Percentiles rank a stretch among this genome's conserved stretches.
Evolutionary conservation across 1,284 basidiomycete species (phyloP).

Genomic region (Ganoderma leucocontextum): DNA sequence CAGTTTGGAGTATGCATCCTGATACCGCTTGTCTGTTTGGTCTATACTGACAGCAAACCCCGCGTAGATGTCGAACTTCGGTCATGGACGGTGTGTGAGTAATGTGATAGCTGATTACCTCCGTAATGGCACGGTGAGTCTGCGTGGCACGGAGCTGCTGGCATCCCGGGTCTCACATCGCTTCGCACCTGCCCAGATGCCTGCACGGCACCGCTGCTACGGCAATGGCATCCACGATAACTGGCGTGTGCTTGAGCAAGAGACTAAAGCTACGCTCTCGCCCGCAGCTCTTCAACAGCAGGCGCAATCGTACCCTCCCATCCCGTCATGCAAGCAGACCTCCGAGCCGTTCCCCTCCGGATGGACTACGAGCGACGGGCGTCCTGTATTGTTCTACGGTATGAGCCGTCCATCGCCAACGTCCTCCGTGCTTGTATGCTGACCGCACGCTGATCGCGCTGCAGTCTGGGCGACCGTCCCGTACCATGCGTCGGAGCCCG

Average conservation of each 20-base stretch:
- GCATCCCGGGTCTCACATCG: neutral
- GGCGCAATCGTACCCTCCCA: neutral
- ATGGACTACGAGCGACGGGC: conserved; percentile 70
- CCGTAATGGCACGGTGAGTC: neutral
- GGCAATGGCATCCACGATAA: neutral
- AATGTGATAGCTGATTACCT: neutral
- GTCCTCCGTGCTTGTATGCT: neutral
- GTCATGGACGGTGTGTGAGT: neutral
- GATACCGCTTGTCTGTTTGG: neutral
- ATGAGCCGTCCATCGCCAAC: neutral
- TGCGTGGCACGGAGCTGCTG: neutral
- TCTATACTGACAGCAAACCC: neutral
- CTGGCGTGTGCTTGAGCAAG: neutral
- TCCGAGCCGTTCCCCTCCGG: neutral
- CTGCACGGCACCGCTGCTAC: neutral
- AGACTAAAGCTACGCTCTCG: neutral
- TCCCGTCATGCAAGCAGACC: neutral
- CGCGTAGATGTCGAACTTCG: neutral
- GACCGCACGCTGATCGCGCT: conserved; percentile 13
- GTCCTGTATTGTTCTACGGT: conserved; percentile 87
- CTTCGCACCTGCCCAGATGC: neutral
- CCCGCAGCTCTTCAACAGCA: neutral
- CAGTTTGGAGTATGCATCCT: neutral
- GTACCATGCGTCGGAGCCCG: conserved; percentile 85
- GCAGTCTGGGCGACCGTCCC: conserved; percentile 93